Evolutionary conservation across 139 green algal species (phyloP).

Genomic region (Tetradesmus lagerheimii): DNA sequence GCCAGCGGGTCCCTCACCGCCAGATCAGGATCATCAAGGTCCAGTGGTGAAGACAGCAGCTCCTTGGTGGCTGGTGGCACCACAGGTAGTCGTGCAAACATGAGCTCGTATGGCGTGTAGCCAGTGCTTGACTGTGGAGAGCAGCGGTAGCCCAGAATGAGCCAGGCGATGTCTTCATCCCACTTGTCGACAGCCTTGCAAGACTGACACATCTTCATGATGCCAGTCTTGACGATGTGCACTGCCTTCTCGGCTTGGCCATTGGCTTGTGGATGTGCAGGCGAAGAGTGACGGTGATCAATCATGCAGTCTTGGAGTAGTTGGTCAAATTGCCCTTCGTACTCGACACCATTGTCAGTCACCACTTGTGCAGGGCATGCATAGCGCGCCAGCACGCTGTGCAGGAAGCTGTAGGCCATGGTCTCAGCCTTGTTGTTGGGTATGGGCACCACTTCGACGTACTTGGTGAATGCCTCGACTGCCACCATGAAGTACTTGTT

Average conservation of each 20-base stretch:
- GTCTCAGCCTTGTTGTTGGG: not conserved
- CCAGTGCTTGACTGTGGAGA: constrained; percentile 27
- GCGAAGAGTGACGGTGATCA: not conserved
- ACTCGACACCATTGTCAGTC: constrained; percentile 25
- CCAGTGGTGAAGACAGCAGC: not conserved
- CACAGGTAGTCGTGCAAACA: constrained; percentile 34
- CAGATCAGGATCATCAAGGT: constrained; percentile 13
- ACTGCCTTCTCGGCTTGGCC: constrained; percentile 34
- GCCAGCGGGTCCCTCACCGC: not conserved
- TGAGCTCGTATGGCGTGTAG: constrained; percentile 34
- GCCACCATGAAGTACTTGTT: constrained; percentile 29
- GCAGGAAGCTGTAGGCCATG: not conserved
- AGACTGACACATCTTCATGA: not conserved
- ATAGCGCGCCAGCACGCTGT: constrained; percentile 2
- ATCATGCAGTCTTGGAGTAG: constrained; percentile 23
- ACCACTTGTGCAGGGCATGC: constrained; percentile 3
- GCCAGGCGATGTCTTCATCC: constrained; percentile 23
- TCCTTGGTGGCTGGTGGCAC: constrained; percentile 33
- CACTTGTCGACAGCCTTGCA: not conserved
- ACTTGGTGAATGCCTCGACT: constrained; percentile 31
- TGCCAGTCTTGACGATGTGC: constrained; percentile 25
- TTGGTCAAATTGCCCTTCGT: not conserved
- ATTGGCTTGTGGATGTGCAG: constrained; percentile 26
- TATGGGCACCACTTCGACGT: not conserved
- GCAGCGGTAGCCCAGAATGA: constrained; percentile 34